Evolutionary conservation across 345 rosid genomes (phyloP).

Genomic region (Eucalyptus camaldulensis): DNA sequence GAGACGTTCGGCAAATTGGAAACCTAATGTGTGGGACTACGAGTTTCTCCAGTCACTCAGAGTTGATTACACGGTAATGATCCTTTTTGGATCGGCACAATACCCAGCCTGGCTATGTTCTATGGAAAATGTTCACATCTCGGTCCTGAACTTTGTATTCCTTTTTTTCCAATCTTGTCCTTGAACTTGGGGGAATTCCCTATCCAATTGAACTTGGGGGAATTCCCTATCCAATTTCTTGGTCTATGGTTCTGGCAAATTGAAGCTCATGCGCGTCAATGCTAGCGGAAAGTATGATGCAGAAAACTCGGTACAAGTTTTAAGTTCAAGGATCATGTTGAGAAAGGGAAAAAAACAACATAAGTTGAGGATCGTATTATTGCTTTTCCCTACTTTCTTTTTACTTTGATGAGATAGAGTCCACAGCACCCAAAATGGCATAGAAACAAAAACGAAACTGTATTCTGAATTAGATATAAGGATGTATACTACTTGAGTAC

Average conservation of each 20-base stretch:
- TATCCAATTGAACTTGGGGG: not conserved
- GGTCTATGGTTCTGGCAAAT: not conserved
- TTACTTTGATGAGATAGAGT: too few relatives aligned
- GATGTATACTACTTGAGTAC: too few relatives aligned
- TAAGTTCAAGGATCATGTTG: not conserved
- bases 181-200: not conserved
- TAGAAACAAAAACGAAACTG: too few relatives aligned
- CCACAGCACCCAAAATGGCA: too few relatives aligned
- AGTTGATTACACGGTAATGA: not conserved
- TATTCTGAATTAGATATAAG: too few relatives aligned
- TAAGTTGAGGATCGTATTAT: too few relatives aligned
- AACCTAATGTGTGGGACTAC: not conserved
- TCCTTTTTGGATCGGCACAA: not conserved
- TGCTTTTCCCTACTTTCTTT: too few relatives aligned
- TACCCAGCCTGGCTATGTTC: not conserved
- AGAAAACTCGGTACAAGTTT: not conserved
- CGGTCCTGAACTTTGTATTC: not conserved
- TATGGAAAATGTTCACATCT: not conserved
- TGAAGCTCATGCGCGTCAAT: not conserved
- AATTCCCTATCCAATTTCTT: not conserved
- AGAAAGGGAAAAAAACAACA: not conserved
- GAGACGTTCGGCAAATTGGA: not conserved
- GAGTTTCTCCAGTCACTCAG: not conserved
- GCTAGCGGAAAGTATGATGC: not conserved
- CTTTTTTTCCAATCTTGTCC: not conserved